Percentiles rank a stretch among this genome's conserved stretches.
phyloP scores from a whole-genome alignment of 2,329 filamentous ascomycete genomes.

The Penicillium sp. region DNA sequence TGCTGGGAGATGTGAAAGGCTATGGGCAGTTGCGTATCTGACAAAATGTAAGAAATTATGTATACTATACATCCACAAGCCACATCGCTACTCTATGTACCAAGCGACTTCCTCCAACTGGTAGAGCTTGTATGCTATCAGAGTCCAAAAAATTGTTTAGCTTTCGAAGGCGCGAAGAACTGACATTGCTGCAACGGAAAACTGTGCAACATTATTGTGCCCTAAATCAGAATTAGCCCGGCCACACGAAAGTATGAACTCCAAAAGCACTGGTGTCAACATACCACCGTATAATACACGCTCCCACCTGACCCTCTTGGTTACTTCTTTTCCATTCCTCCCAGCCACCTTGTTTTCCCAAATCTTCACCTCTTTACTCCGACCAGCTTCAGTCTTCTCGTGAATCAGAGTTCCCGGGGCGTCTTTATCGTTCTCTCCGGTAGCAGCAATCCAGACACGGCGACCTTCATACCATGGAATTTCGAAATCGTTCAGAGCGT shows the following conservation, averaged over 20 bases:
- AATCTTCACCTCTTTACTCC: conserved; percentile 39
- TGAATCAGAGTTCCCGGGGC: conserved; percentile 35
- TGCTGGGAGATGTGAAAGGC: not conserved
- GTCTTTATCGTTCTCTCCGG: conserved; percentile 30
- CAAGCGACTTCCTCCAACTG: too few species aligned
- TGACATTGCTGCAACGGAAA: conserved; percentile 42
- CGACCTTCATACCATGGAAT: conserved; percentile 68
- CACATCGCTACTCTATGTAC: too few species aligned
- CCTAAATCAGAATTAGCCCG: conserved; percentile 27
- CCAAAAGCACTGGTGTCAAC: conserved; percentile 13
- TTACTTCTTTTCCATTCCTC: conserved; percentile 18
- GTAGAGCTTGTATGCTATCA: too few species aligned
- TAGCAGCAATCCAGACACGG: conserved; percentile 45
- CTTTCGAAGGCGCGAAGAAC: conserved; percentile 44
- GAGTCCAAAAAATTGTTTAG: conserved; percentile 11
- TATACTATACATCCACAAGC: too few species aligned
- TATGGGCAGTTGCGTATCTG: too few species aligned
- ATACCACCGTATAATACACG: conserved; percentile 49
- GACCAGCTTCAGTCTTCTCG: conserved; percentile 32
- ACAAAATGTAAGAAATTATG: too few species aligned
- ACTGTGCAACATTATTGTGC: conserved; percentile 47
- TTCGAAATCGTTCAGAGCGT: conserved; percentile 79
- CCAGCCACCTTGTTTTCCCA: conserved; percentile 39
- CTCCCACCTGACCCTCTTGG: conserved; percentile 50
- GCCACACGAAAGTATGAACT: not conserved